phyloP scores from a whole-genome alignment of 768 basidiomycete genomes.

The Panaeolus papilionaceus region DNA sequence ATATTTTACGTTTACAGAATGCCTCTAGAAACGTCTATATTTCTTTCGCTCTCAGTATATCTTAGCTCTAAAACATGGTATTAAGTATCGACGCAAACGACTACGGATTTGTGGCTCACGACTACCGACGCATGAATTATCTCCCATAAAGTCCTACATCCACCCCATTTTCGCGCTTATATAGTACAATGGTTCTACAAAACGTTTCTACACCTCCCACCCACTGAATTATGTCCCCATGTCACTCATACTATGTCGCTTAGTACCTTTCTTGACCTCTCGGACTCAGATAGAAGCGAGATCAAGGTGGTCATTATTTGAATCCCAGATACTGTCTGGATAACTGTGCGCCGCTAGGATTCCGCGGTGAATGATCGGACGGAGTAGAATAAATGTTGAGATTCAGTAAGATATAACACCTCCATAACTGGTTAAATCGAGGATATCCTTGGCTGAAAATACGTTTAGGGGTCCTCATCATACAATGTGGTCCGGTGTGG shows the following conservation, averaged over 20 bases:
- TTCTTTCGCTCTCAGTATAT: not conserved
- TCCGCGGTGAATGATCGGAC: not conserved
- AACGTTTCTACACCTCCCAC: not conserved
- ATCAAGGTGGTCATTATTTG: not conserved
- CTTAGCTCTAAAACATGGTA: not conserved
- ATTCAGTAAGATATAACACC: not conserved
- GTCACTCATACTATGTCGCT: not conserved
- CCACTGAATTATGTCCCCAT: not conserved
- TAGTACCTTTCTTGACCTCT: not conserved
- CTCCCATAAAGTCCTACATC: not conserved
- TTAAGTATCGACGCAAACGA: not conserved
- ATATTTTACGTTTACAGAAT: not conserved
- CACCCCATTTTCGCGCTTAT: not conserved
- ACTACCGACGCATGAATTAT: not conserved
- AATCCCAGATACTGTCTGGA: slow-evolving; percentile 9
- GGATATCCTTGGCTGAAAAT: not conserved
- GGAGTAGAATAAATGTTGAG: not conserved
- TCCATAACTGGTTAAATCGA: not conserved
- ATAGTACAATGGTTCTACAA: not conserved
- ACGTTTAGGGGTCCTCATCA: not conserved
- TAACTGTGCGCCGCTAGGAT: slow-evolving; percentile 6
- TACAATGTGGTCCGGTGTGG: not conserved
- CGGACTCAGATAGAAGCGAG: slow-evolving; percentile 2
- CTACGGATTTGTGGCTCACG: not conserved
- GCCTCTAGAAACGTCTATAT: not conserved